A percentile compares a stretch with the other conserved stretches of the same genome.
Conservation (phyloP, 2,329 filamentous ascomycete species). For the Colletotrichum siamense region DNA sequence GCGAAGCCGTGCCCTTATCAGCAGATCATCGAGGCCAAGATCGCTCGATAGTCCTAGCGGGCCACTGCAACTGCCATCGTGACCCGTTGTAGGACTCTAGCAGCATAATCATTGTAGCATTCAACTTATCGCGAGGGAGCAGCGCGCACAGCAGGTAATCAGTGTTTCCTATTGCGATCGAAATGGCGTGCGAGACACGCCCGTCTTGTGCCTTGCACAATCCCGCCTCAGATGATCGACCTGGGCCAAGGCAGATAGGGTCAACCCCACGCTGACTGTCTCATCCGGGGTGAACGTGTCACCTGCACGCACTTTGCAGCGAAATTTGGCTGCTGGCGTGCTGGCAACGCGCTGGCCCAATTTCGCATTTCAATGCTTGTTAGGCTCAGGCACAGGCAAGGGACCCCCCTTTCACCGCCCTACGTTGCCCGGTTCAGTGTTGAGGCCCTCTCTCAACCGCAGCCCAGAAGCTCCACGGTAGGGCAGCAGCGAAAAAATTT, state of each 20-base stretch:
- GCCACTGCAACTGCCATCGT: not conserved
- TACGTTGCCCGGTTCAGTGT: not conserved
- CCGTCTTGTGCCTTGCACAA: not conserved
- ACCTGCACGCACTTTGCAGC: not conserved
- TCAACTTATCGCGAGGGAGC: not conserved
- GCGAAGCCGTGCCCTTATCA: not conserved
- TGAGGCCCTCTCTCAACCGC: conserved; percentile 7
- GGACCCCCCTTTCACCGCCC: conserved; percentile 9
- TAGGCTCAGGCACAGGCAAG: not conserved
- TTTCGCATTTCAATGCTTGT: not conserved
- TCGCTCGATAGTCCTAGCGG: not conserved
- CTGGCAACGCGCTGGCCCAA: not conserved
- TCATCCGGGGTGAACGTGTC: conserved; percentile 6
- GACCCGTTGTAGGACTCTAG: not conserved
- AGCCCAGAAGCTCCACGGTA: not conserved
- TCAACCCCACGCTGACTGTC: conserved; percentile 1
- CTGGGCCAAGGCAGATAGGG: not conserved
- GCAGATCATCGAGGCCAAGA: not conserved
- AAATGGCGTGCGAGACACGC: not conserved
- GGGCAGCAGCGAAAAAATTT: not conserved
- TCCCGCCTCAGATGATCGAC: conserved; percentile 10
- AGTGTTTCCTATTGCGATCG: not conserved
- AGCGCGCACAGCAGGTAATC: not conserved
- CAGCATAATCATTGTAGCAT: not conserved
- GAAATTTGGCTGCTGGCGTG: not conserved